These are phyloP conservation scores for Rhodotorula babjevae DNA, from an alignment of 768 basidiomycete species.

Conservation along the genomic window DNA sequence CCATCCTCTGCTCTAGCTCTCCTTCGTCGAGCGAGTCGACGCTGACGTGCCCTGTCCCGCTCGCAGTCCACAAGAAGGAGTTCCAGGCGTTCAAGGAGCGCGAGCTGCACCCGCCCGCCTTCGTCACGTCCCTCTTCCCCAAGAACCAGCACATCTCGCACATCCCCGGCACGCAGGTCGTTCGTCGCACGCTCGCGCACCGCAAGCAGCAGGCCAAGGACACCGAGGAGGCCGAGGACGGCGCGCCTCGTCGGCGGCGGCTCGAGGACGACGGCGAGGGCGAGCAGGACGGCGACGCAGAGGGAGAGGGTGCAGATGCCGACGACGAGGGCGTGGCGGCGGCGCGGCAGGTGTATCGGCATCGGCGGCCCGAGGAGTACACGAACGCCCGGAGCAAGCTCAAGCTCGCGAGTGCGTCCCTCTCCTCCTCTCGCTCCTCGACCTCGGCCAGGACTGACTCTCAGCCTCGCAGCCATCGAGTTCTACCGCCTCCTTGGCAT, in stretches of 20 bases:
- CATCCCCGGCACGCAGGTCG: conserved; percentile 26
- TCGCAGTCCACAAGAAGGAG: conserved; percentile 25
- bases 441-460: no score
- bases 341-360: not conserved
- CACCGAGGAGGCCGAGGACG: not conserved
- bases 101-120: conserved; percentile 12
- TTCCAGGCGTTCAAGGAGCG: conserved; percentile 14
- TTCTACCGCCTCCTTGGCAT: conserved; percentile 78
- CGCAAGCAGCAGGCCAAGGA: not conserved
- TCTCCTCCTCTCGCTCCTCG: conserved; percentile 19
- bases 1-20: conserved; percentile 46
- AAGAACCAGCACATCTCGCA: conserved; percentile 16
- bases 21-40: conserved; percentile 48
- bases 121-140: conserved; percentile 19
- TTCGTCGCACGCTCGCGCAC: conserved; percentile 23
- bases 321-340: not conserved
- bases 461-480: conserved; percentile 14
- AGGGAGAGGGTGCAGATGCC: not conserved
- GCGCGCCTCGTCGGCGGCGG: not conserved
- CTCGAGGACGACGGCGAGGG: not conserved
- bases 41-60: not conserved
- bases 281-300: not conserved
- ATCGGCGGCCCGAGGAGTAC: conserved; percentile 70
- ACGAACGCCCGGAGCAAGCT: conserved; percentile 75
- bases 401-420: conserved; percentile 58